Conservation (phyloP, 2,329 filamentous ascomycete genomes). For the Exophiala phaeomuriformis region DNA sequence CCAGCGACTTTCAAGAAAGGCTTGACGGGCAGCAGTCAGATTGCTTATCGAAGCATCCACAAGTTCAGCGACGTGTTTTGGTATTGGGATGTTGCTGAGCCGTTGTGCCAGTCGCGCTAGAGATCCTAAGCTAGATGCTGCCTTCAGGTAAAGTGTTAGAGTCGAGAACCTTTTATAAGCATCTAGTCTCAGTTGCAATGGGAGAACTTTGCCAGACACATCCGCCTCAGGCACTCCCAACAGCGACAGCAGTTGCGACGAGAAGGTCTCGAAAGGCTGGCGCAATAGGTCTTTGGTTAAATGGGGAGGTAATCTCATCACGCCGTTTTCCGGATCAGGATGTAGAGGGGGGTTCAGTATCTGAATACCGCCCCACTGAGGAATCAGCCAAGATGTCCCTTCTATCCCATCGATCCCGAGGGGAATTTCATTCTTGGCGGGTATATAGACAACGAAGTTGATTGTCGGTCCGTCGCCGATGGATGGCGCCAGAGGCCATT, state of each 20-base stretch:
- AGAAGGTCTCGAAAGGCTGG: constrained; percentile 80
- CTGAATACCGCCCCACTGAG: constrained; percentile 82
- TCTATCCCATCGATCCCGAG: constrained; percentile 53
- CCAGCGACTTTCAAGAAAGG: constrained; percentile 55
- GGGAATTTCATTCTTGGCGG: constrained; percentile 58
- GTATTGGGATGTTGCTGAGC: constrained; percentile 85
- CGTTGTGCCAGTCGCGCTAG: constrained; percentile 77
- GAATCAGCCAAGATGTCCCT: constrained; percentile 80
- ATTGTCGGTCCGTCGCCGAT: constrained; percentile 85
- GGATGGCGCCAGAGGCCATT: constrained; percentile 92
- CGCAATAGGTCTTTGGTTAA: constrained; percentile 62
- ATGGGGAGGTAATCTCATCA: constrained; percentile 33
- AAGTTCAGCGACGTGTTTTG: constrained; percentile 74
- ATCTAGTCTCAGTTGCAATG: constrained; percentile 75
- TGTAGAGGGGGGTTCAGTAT: constrained; percentile 53
- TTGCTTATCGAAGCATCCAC: constrained; percentile 73
- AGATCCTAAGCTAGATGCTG: constrained; percentile 89
- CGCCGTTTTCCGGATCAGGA: constrained; percentile 23
- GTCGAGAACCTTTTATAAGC: constrained; percentile 79
- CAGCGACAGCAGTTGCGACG: constrained; percentile 78
- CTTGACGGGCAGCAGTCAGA: constrained; percentile 60
- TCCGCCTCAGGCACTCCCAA: constrained; percentile 61
- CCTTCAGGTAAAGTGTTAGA: constrained; percentile 75
- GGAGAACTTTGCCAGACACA: constrained; percentile 35
- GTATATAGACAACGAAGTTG: constrained; percentile 90